phyloP scores from a whole-genome alignment of 306 rosid genomes.

The Vicia faba region DNA sequence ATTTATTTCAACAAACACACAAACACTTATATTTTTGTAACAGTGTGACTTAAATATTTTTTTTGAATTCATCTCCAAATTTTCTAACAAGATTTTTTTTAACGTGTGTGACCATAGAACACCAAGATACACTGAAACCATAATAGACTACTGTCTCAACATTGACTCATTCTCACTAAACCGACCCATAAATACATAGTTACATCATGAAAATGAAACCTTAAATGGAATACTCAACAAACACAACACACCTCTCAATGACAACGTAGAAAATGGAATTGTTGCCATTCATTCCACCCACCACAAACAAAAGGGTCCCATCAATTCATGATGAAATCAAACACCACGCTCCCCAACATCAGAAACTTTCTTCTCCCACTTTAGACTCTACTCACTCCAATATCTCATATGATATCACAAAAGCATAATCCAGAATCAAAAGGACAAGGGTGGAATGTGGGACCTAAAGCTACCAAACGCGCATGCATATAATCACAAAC shows the following conservation, averaged over 20 bases:
- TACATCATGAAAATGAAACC: constrained; percentile 42
- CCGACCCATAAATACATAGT: constrained; percentile 42
- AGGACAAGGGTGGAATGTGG: constrained; percentile 56
- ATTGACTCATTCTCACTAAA: constrained; percentile 46
- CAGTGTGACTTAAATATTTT: no score
- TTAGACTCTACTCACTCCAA: constrained; percentile 46
- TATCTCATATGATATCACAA: constrained; percentile 49
- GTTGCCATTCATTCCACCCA: constrained; percentile 41
- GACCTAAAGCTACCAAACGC: constrained; percentile 69
- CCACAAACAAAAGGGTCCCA: constrained; percentile 52
- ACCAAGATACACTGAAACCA: no score
- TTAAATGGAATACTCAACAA: constrained; percentile 29
- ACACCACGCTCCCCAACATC: constrained; percentile 52
- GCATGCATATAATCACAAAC: constrained; percentile 73
- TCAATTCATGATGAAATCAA: constrained; percentile 54
- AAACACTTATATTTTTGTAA: no score
- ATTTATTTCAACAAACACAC: no score
- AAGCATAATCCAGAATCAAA: constrained; percentile 49
- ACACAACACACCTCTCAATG: constrained; percentile 37
- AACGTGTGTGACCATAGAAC: no score
- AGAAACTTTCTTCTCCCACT: constrained; percentile 52
- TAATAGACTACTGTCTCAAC: constrained; percentile 28
- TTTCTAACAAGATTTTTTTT: no score
- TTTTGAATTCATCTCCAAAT: no score
- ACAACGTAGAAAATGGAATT: constrained; percentile 45